Base-by-base conservation (phyloP, 306 rosid species). In the Quercus aquifolioides region DNA sequence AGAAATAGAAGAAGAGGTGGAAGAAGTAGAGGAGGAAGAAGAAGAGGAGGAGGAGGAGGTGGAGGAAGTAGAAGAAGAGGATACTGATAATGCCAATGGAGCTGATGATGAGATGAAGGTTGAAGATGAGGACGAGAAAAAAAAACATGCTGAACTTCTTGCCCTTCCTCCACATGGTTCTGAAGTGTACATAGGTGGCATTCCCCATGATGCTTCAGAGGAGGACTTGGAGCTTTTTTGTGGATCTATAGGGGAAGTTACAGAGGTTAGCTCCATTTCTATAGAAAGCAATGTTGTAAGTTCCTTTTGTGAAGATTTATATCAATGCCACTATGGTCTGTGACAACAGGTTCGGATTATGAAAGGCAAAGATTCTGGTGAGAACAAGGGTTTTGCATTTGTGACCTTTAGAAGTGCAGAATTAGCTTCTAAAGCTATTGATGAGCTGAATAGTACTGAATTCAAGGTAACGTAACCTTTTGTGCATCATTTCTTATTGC, bases 121-220 rank as follows among this genome's bases (percentile, higher is more conserved):
- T 69, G 85, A 74, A 79, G 91, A 90, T 70, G 90, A 87, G 74
- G 88, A 86, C 26, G 94, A 93, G 74, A 91, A 88, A 85, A 90
- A 86, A 81, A 89, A 83, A 68, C 93, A 90, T 73, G 96, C 86
- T 1, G 96, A 89, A 79, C 97, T 95, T 86, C 99, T 93, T 76
- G 79, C 98, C 84, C 92, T 95, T 84, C 99, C 99, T 83, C 97
- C 99, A 64, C 99, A 95, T 79, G 95, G 95, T 67, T 95, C 98
- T 74, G 99, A 95, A 91, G 98, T 92, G 68, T 95, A 95, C 84
- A 72, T 95, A 64, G 99, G 99, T 60, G 93, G 98, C 79, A 88
- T 95, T 89, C 94, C 98, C 69, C 87, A 76, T 71, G 91, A 90
- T 88, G 88, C 87, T 51, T 84, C 88, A 31, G 78, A 77, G 75